These are phyloP conservation scores for Avicennia marina DNA, from an alignment of 257 asterid species.

Conservation along the genomic window DNA sequence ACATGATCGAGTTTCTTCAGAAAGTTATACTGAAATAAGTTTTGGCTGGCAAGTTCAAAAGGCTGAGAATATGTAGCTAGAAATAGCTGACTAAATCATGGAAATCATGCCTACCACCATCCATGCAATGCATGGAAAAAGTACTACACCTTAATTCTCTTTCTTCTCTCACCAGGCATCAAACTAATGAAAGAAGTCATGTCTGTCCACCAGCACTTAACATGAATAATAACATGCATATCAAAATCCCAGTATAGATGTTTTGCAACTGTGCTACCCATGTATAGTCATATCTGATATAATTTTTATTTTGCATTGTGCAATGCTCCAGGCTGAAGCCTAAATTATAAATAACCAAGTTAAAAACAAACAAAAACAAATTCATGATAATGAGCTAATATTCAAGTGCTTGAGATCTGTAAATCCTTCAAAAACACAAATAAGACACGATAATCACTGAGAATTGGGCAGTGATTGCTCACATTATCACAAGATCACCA, in stretches of 20 bases:
- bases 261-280: neutral
- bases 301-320: neutral
- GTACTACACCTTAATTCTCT: neutral
- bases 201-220: neutral
- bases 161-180: neutral
- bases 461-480: no score
- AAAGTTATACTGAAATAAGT: no score
- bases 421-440: neutral
- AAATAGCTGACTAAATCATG: neutral
- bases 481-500: no score
- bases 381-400: neutral
- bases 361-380: neutral
- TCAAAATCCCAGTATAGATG: slow-evolving; percentile 3
- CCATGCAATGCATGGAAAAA: slow-evolving; percentile 4
- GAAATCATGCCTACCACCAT: neutral
- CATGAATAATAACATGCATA: neutral
- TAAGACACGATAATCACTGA: no score
- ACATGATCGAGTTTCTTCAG: no score
- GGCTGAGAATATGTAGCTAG: no score
- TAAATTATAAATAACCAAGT: neutral
- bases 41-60: no score
- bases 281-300: neutral
- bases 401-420: neutral
- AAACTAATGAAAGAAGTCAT: neutral
- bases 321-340: neutral